A percentile compares a stretch with the other conserved stretches of the same genome.
phyloP scores from a whole-genome alignment of 2,329 filamentous ascomycete species.

The Amesomyces nigricolor region DNA sequence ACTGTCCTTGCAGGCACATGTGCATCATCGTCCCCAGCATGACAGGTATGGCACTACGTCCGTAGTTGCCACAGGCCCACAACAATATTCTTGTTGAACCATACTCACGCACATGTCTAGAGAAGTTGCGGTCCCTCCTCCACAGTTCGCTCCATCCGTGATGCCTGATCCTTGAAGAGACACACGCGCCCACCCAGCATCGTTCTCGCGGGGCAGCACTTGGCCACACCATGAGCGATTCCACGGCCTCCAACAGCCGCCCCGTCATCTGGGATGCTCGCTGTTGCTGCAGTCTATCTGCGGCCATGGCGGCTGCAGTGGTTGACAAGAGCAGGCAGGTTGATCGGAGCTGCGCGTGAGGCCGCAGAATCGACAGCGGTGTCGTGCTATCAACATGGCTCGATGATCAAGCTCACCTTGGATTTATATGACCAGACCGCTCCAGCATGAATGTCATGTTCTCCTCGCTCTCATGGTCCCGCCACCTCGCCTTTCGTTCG shows the following conservation, averaged over 20 bases:
- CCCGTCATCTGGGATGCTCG: constrained; percentile 8
- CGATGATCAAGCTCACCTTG: not conserved
- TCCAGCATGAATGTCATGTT: not conserved
- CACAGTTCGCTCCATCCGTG: not conserved
- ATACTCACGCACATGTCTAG: constrained; percentile 17
- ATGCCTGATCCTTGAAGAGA: constrained; percentile 24
- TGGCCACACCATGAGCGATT: constrained; percentile 8
- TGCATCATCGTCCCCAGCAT: constrained; percentile 5
- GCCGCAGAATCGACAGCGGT: not conserved
- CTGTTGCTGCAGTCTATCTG: constrained; percentile 15
- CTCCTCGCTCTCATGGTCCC: not conserved
- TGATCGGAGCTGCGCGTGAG: not conserved
- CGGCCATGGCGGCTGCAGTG: constrained; percentile 18
- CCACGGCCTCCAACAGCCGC: constrained; percentile 10
- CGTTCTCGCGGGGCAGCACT: not conserved
- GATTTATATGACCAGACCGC: not conserved
- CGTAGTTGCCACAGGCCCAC: constrained; percentile 18
- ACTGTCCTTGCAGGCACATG: not conserved
- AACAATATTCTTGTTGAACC: constrained; percentile 25
- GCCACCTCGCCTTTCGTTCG: not conserved
- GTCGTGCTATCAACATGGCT: not conserved
- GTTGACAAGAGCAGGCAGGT: not conserved
- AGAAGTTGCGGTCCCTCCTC: not conserved
- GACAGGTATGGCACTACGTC: constrained; percentile 15
- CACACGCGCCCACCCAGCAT: constrained; percentile 8